Evolutionary conservation across 2,329 filamentous ascomycete species (phyloP).

Genomic region (Aspergillus felis): DNA sequence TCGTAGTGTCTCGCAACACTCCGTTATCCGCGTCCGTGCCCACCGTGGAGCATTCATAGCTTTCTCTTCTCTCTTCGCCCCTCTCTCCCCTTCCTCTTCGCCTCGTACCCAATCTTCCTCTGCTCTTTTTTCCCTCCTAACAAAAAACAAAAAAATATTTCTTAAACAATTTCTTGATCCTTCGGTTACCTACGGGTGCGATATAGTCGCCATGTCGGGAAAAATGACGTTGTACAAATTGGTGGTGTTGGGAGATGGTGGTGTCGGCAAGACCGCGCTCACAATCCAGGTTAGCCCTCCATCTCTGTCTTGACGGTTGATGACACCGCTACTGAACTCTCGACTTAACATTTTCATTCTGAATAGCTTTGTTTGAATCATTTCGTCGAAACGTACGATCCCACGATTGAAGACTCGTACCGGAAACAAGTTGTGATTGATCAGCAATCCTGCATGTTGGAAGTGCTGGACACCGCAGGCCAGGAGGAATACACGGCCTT

Average conservation of each 20-base stretch:
- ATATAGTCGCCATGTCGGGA: slow-evolving; percentile 64
- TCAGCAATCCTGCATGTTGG: slow-evolving; percentile 91
- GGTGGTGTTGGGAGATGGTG: slow-evolving; percentile 91
- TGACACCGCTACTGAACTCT: neutral
- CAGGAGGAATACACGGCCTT: slow-evolving; percentile 98
- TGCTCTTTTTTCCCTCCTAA: neutral
- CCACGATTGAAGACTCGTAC: slow-evolving; percentile 66
- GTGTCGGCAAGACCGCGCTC: slow-evolving; percentile 88
- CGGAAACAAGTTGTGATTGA: slow-evolving; percentile 79
- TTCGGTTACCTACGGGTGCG: neutral
- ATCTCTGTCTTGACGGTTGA: neutral
- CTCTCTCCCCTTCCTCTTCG: neutral
- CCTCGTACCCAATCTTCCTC: neutral
- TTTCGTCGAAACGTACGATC: slow-evolving; percentile 87
- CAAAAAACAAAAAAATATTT: neutral
- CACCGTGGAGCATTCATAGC: slow-evolving; percentile 21
- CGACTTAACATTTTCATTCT: slow-evolving; percentile 4
- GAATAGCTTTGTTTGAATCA: slow-evolving; percentile 86
- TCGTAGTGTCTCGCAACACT: slow-evolving; percentile 17
- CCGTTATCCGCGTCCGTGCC: slow-evolving; percentile 23
- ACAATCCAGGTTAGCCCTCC: slow-evolving; percentile 65
- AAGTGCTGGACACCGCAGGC: slow-evolving; percentile 93
- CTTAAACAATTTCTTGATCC: neutral
- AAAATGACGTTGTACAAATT: slow-evolving; percentile 96
- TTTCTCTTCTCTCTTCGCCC: slow-evolving; percentile 1